Evolutionary conservation across 1,284 basidiomycete species (phyloP), one percentile per base, ranked within the genome.

Genomic region (Heterobasidion occidentale): DNA sequence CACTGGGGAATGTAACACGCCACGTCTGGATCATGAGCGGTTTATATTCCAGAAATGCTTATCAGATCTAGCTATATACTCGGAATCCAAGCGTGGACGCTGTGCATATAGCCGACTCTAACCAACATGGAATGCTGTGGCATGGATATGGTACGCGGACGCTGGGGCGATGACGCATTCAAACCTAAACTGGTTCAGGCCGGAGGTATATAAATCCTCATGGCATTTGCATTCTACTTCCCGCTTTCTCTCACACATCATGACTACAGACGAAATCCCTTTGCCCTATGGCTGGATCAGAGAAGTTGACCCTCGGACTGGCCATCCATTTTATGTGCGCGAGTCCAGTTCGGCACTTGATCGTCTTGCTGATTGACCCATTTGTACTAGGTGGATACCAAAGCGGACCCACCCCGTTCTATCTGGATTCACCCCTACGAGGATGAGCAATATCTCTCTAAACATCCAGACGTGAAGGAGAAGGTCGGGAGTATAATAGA

Each of bases 341-440:
- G 46, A 34, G 14, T 33, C 46, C 52, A 27, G 38, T 52, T 48
- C 36, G 35, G 17, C 51, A 19, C 27, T 27, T 27, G 27, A 27
- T 27, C 27, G 6, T 27, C 27, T 27, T 27, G 6, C 27, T 27
- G 27, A 27, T 27, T 6, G 27, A 27, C 27, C 27, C 5, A 5
- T 27, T 27, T 27, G 27, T 27, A 27, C 27, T 33, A 79, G 84
- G 81, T 88, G n/a, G 83, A 89, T 61, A 88, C 84, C 0, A 74
- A 69, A 53, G 77, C 79, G 4, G 72, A 68, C 3, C 86, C 87
- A n/a, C 80, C 84, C 7, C 78, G 86, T 3, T 75, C 82, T 0
- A 87, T 81, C 60, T 89, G 86, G 86, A 74, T 77, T 3, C 84
- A 89, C 63, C 86, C 87, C 1, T 81, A 80, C 59, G 81, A 88